phyloP scores from a whole-genome alignment of 495 filamentous ascomycete species.

The Amorphotheca resinae region DNA sequence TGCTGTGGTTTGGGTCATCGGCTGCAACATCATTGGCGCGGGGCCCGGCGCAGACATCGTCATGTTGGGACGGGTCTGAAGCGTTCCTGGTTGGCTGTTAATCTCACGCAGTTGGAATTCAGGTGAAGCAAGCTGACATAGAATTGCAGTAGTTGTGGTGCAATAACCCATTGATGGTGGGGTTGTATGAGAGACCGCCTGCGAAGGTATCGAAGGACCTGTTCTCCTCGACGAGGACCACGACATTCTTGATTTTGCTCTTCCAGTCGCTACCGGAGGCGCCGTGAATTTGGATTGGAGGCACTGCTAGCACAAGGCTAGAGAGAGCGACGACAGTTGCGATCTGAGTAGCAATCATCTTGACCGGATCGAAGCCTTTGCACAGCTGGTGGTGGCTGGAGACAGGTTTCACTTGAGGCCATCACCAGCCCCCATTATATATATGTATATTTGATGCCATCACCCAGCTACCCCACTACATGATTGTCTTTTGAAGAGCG shows the following conservation, averaged over 20 bases:
- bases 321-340: slow-evolving; percentile 7
- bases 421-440: too few species aligned
- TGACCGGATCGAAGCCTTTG: neutral
- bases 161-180: slow-evolving; percentile 17
- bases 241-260: slow-evolving; percentile 25
- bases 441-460: too few species aligned
- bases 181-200: slow-evolving; percentile 20
- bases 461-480: too few species aligned
- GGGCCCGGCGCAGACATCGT: slow-evolving; percentile 28
- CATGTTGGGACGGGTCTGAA: slow-evolving; percentile 24
- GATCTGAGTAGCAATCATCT: slow-evolving; percentile 12
- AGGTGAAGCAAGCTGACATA: slow-evolving; percentile 1
- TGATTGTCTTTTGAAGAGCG: neutral
- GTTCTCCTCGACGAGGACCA: slow-evolving; percentile 26
- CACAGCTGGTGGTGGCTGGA: too few species aligned
- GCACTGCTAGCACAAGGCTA: slow-evolving; percentile 8
- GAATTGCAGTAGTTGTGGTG: slow-evolving; percentile 22
- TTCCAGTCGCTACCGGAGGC: slow-evolving; percentile 2
- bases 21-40: slow-evolving; percentile 32
- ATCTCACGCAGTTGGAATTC: neutral
- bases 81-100: slow-evolving; percentile 23
- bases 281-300: neutral
- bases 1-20: slow-evolving; percentile 38
- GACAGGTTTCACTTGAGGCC: too few species aligned
- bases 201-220: slow-evolving; percentile 24